Base-by-base conservation (phyloP, 345 rosid genomes). In the Punica granatum region DNA sequence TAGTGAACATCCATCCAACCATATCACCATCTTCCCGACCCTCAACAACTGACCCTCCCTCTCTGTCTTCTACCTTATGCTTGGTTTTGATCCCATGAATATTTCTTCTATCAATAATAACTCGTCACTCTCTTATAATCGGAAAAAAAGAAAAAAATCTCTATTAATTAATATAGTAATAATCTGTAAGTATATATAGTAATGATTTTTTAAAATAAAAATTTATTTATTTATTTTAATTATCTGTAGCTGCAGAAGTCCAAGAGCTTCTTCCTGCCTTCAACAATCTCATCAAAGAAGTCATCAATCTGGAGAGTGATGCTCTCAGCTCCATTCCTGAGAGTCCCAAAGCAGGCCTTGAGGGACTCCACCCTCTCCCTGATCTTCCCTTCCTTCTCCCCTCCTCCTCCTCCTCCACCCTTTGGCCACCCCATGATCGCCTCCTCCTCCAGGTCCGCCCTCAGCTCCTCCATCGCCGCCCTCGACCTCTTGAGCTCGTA, bases 281-380 rank as follows among this genome's bases (percentile, higher is more conserved):
- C 97, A 77, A 89, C 97, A 80, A 93, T 93, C 75, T 93, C 99
- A 80, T 93, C 99, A 76, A 93, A 86, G 80, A 93, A 93, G 76
- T 93, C 99, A 79, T 93, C 97, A 70, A 93, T 81, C 63, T 89
- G 88, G 16, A 73, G 84, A 34, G 84, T 82, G 43, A 90, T 77
- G 69, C 80, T 84, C 65, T 93, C 97, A 42, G 81, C 81, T 19
- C 96, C 99, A 71, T 81, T 81, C 86, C 86, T 89, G 81, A 93
- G 73, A 16, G 64, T 82, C 80, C 83, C 89, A 67, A 90, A 69
- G 67, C 80, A 73, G 34, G 72, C 88, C 65, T 83, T 85, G 78
- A 93, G 25, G 60, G 49, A 79, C 78, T 90, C 93, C 43, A 81
- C 83, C 73, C 82, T 87, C 65, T 87, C 93, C 41, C 80, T 84